phyloP scores from a whole-genome alignment of 2,329 filamentous ascomycete species.

The Sclerotinia minor region DNA sequence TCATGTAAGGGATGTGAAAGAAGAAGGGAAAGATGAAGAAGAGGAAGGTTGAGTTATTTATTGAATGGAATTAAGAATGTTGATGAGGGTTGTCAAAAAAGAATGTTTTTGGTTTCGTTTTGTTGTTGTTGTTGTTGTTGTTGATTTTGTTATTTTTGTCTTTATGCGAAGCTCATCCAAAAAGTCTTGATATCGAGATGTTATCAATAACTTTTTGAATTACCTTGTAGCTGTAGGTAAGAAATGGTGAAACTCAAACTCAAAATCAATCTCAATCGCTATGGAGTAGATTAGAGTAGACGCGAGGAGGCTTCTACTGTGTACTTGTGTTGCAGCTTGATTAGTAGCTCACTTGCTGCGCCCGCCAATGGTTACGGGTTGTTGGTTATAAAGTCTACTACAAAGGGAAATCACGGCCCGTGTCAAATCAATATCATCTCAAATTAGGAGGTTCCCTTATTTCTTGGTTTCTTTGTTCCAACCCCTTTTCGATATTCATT shows the following conservation, averaged over 20 bases:
- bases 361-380: conserved; percentile 3
- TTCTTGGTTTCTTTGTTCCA: neutral
- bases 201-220: conserved; percentile 1
- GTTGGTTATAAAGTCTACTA: conserved; percentile 6
- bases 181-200: conserved; percentile 3
- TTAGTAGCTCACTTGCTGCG: neutral
- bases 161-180: conserved; percentile 16
- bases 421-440: conserved; percentile 2
- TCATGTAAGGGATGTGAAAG: conserved; percentile 20
- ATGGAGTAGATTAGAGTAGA: neutral
- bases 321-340: neutral
- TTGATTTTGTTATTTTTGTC: conserved; percentile 1
- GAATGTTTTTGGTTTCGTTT: neutral
- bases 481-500: conserved; percentile 2
- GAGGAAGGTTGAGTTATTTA: neutral
- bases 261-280: conserved; percentile 14
- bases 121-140: neutral
- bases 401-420: conserved; percentile 7
- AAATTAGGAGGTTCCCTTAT: neutral
- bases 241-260: conserved; percentile 15
- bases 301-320: neutral
- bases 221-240: conserved; percentile 1
- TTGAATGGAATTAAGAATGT: conserved; percentile 14
- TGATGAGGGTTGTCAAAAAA: conserved; percentile 26
- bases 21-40: neutral